Conservation (phyloP, 116 monocot genomes). For the Posidonia oceanica region DNA sequence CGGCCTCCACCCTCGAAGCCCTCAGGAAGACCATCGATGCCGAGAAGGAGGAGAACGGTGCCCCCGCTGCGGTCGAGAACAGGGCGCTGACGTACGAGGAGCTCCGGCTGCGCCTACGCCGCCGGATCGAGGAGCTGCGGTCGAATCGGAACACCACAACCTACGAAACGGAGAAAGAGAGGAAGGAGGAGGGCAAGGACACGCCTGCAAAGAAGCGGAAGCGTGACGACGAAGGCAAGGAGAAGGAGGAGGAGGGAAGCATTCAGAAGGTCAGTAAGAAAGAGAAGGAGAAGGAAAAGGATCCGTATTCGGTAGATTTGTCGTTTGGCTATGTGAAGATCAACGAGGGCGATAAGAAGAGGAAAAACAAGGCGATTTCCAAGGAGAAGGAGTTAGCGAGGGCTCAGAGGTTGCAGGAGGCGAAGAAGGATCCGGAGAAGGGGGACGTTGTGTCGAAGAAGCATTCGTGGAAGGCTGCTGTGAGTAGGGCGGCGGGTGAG, state of each 20-base stretch:
- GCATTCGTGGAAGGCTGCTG: conserved; percentile 56
- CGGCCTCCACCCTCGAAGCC: conserved; percentile 42
- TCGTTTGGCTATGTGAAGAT: conserved; percentile 51
- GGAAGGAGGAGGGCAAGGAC: neutral
- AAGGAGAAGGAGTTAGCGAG: conserved; percentile 41
- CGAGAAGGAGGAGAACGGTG: conserved; percentile 1
- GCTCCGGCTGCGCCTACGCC: conserved; percentile 52
- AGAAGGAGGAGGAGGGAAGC: neutral
- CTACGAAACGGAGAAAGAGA: neutral
- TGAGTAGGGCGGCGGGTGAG: conserved; percentile 51
- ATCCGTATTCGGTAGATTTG: conserved; percentile 18
- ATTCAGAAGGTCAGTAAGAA: neutral
- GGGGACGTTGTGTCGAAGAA: conserved; percentile 42
- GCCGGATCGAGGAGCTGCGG: conserved; percentile 56
- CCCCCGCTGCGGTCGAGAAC: neutral
- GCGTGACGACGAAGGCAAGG: neutral
- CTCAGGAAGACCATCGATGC: conserved; percentile 30
- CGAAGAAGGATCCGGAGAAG: conserved; percentile 73
- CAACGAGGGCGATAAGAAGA: conserved; percentile 23
- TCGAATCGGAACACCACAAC: conserved; percentile 29
- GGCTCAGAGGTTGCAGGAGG: conserved; percentile 44
- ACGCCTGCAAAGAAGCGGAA: conserved; percentile 1
- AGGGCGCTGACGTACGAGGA: conserved; percentile 63
- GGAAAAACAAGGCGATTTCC: conserved; percentile 43
- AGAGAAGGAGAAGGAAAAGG: conserved; percentile 1